A percentile compares a stretch with the other conserved stretches of the same genome.
phyloP scores from a whole-genome alignment of 768 basidiomycete genomes.

The Leccinum ochraceum region DNA sequence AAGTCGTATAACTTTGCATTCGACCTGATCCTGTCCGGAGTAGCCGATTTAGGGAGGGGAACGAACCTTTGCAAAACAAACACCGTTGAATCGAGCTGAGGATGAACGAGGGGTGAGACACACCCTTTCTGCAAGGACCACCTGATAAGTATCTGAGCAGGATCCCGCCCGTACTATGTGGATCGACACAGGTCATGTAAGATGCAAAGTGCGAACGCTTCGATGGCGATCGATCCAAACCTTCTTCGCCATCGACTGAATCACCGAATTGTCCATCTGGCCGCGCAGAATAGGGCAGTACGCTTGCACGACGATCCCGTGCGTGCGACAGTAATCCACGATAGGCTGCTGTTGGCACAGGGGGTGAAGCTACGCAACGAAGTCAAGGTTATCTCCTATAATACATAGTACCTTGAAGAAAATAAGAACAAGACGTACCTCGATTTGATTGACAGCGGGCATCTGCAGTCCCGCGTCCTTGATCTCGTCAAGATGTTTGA shows the following conservation, averaged over 20 bases:
- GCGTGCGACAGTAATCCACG: conserved; percentile 66
- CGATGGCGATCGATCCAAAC: conserved; percentile 35
- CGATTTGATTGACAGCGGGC: conserved; percentile 81
- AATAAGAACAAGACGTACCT: conserved; percentile 43
- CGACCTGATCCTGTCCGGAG: conserved; percentile 64
- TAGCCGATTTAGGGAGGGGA: conserved; percentile 82
- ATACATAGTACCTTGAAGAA: background rate
- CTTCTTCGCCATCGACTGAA: conserved; percentile 59
- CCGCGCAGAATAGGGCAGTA: conserved; percentile 78
- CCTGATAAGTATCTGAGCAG: conserved; percentile 81
- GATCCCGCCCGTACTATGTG: conserved; percentile 55
- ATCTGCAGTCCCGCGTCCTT: conserved; percentile 56
- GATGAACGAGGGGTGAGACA: conserved; percentile 24
- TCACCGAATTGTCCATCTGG: conserved; percentile 49
- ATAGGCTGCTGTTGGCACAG: conserved; percentile 81
- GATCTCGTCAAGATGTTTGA: conserved; percentile 78
- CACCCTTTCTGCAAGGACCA: conserved; percentile 90
- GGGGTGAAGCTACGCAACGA: conserved; percentile 61
- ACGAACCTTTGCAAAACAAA: conserved; percentile 52
- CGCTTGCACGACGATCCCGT: conserved; percentile 67
- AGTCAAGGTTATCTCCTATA: conserved; percentile 7
- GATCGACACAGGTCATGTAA: background rate
- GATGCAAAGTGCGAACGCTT: conserved; percentile 10
- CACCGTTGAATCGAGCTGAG: background rate
- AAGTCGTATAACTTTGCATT: conserved; percentile 81